phyloP scores from a whole-genome alignment of 192 early-diverging fungal species.

The Linnemannia zychae region DNA sequence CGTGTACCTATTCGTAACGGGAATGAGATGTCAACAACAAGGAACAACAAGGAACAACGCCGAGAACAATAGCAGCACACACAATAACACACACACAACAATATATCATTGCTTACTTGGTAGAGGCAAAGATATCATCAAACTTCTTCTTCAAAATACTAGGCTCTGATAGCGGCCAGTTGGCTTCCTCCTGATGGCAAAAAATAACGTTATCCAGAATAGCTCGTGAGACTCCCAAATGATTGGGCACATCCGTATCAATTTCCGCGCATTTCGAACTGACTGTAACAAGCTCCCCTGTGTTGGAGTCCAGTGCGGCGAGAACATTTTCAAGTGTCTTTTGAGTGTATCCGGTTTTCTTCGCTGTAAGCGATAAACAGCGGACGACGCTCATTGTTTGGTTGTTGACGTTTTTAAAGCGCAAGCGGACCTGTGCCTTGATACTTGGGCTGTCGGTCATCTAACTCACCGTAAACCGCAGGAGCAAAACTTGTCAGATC shows the following conservation, averaged over 20 bases:
- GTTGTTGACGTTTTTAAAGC: constrained; percentile 84
- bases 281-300: constrained; percentile 75
- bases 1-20: constrained; percentile 72
- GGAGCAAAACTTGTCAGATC: neutral
- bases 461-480: constrained; percentile 53
- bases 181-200: constrained; percentile 98
- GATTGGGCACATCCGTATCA: constrained; percentile 84
- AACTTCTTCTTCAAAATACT: constrained; percentile 93
- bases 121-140: constrained; percentile 97
- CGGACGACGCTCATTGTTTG: constrained; percentile 82
- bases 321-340: constrained; percentile 89
- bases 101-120: constrained; percentile 63
- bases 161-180: constrained; percentile 96
- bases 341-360: constrained; percentile 64
- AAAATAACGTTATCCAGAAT: constrained; percentile 99
- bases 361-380: constrained; percentile 82
- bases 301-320: constrained; percentile 66
- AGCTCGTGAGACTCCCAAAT: constrained; percentile 91
- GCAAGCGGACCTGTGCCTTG: constrained; percentile 92
- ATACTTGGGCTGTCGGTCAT: constrained; percentile 82
- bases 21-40: neutral
- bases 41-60: neutral
- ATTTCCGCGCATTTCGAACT: constrained; percentile 88
- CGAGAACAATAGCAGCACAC: neutral
- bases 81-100: neutral